A percentile compares a stretch with the other conserved stretches of the same genome.
Evolutionary conservation across 495 filamentous ascomycete genomes (phyloP).

Genomic region (Letharia lupina): DNA sequence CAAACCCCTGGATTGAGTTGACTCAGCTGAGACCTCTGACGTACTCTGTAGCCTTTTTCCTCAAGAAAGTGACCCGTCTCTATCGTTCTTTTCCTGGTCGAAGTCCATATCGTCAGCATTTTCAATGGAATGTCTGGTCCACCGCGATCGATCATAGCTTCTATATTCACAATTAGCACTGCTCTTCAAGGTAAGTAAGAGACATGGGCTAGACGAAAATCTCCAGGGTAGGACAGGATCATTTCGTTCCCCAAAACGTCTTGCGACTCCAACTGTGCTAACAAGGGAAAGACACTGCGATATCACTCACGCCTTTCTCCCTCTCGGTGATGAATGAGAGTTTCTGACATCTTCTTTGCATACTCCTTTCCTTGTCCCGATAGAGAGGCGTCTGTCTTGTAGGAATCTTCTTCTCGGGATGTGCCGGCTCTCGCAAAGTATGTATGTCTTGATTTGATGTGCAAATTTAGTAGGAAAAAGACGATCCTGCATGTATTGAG

Average conservation of each 20-base stretch:
- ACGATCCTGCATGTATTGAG: slow-evolving; percentile 49
- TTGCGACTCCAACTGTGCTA: not conserved
- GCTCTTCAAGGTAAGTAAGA: not conserved
- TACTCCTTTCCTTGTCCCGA: slow-evolving; percentile 79
- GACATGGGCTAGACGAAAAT: not conserved
- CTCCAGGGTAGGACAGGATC: not conserved
- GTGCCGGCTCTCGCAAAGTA: slow-evolving; percentile 84
- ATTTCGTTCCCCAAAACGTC: not conserved
- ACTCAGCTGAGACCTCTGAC: slow-evolving; percentile 89
- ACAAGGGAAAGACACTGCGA: not conserved
- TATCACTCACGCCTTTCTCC: slow-evolving; percentile 48
- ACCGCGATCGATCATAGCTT: slow-evolving; percentile 57
- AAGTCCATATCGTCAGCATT: slow-evolving; percentile 87
- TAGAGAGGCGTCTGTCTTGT: slow-evolving; percentile 79
- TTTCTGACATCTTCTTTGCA: slow-evolving; percentile 77
- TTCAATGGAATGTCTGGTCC: slow-evolving; percentile 62
- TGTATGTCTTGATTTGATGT: slow-evolving; percentile 86
- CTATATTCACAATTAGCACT: not conserved
- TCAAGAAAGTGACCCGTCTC: slow-evolving; percentile 82
- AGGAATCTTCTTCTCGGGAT: slow-evolving; percentile 70
- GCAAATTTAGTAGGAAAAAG: slow-evolving; percentile 94
- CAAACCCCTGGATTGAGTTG: slow-evolving; percentile 94
- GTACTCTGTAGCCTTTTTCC: slow-evolving; percentile 69
- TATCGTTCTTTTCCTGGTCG: slow-evolving; percentile 78
- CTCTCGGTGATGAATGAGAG: slow-evolving; percentile 71